Evolutionary conservation across 208 protist genomes (phyloP).

Genomic region (Wallacemonas rigidus): DNA sequence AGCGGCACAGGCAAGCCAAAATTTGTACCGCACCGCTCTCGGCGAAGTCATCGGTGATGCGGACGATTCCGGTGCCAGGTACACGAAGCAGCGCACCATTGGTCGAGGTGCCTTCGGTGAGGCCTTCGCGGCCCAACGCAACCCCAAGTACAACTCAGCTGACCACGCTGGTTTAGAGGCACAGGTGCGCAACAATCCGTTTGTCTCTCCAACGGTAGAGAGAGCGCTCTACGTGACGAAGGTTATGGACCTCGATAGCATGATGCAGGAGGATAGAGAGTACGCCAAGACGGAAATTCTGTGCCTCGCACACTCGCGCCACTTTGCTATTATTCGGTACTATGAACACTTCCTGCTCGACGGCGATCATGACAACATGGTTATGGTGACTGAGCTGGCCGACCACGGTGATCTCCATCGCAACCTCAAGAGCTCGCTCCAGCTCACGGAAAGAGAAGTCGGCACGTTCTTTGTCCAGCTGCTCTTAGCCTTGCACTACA

Average conservation of each 20-base stretch:
- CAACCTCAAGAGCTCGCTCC: conserved; percentile 58
- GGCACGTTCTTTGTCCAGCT: conserved; percentile 84
- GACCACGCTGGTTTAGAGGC: conserved; percentile 27
- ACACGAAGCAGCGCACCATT: conserved; percentile 65
- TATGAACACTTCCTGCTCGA: conserved; percentile 83
- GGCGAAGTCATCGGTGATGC: conserved; percentile 31
- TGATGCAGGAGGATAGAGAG: conserved; percentile 60
- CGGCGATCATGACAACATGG: conserved; percentile 70
- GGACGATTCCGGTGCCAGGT: conserved; percentile 38
- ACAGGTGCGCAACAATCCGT: conserved; percentile 30
- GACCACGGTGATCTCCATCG: conserved; percentile 81
- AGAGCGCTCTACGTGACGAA: conserved; percentile 78
- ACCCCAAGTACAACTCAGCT: conserved; percentile 45
- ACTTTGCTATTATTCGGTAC: conserved; percentile 87
- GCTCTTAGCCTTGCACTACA: conserved; percentile 82
- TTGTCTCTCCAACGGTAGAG: conserved; percentile 37
- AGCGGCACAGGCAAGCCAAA: neutral
- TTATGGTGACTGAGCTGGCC: conserved; percentile 92
- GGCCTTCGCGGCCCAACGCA: conserved; percentile 78
- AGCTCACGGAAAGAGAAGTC: conserved; percentile 70
- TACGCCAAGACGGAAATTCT: conserved; percentile 88
- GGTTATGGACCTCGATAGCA: conserved; percentile 76
- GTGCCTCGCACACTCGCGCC: conserved; percentile 78
- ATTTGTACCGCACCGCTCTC: neutral
- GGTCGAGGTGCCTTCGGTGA: conserved; percentile 93